Conservation (phyloP, 106 monocot species). For the Hemerocallis citrina region DNA sequence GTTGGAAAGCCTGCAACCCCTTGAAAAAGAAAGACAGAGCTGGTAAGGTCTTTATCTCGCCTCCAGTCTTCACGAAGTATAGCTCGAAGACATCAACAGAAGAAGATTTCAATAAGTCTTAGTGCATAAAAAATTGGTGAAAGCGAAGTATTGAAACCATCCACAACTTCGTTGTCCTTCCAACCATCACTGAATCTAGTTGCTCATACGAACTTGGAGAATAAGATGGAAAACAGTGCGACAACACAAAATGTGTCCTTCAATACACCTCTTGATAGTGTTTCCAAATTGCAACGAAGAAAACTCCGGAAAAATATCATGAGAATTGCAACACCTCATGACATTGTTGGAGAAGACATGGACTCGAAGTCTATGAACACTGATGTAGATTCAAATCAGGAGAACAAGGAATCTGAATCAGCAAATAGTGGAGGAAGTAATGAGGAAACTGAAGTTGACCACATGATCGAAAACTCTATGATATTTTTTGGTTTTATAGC, state of each 20-base stretch:
- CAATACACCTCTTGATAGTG: conserved; percentile 1
- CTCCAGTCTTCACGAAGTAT: background rate
- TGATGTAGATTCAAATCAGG: background rate
- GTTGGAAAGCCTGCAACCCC: conserved; percentile 10
- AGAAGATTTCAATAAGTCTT: background rate
- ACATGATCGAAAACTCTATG: no score
- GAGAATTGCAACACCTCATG: background rate
- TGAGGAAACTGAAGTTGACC: conserved; percentile 14
- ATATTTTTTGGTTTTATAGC: no score
- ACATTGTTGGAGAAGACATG: background rate
- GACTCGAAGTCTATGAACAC: background rate
- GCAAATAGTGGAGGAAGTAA: no score
- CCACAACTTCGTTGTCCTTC: background rate
- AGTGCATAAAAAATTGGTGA: conserved; percentile 5
- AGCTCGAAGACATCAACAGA: conserved; percentile 5
- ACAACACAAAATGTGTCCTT: conserved; percentile 3
- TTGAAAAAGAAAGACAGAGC: conserved; percentile 1
- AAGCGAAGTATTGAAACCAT: conserved; percentile 5
- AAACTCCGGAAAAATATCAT: conserved; percentile 1
- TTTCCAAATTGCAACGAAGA: background rate
- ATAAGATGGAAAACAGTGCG: background rate
- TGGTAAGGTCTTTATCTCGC: background rate
- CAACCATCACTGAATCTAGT: no score
- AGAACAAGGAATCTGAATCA: conserved; percentile 12
- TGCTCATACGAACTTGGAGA: no score